A percentile compares a stretch with the other conserved stretches of the same genome.
phyloP scores from a whole-genome alignment of 306 rosid species.

The Trichosanthes truncata region DNA sequence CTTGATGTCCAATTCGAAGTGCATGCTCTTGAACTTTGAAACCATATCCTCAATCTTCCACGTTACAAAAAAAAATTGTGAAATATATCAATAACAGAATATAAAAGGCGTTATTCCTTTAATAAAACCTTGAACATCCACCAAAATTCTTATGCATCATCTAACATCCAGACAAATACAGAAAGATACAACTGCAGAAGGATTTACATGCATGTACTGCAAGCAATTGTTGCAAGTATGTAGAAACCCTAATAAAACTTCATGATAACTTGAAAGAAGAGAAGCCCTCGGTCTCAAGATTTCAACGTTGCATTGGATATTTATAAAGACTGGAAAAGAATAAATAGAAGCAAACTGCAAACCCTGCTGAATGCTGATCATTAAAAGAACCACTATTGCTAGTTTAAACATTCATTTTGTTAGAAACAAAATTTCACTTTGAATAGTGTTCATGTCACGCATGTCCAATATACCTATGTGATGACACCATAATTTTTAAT shows the following conservation, averaged over 20 bases:
- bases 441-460: not conserved
- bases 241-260: not conserved
- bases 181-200: not conserved
- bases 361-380: not conserved
- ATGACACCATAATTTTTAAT: not conserved
- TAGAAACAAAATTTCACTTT: not conserved
- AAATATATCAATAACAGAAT: not conserved
- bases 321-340: not conserved
- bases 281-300: not conserved
- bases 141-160: not conserved
- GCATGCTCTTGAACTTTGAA: conserved; percentile 49
- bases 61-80: not conserved
- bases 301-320: not conserved
- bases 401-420: not conserved
- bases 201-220: not conserved
- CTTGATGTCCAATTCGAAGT: conserved; percentile 37
- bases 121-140: not conserved
- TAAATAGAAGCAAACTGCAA: not conserved
- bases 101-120: not conserved
- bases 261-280: not conserved
- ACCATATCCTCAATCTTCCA: conserved; percentile 75
- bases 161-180: not conserved
- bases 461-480: not conserved
- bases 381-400: not conserved
- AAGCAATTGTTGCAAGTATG: not conserved